These are phyloP conservation scores for Komagataella pastoris DNA, from an alignment of 805 yeast genomes.

Conservation along the genomic window DNA sequence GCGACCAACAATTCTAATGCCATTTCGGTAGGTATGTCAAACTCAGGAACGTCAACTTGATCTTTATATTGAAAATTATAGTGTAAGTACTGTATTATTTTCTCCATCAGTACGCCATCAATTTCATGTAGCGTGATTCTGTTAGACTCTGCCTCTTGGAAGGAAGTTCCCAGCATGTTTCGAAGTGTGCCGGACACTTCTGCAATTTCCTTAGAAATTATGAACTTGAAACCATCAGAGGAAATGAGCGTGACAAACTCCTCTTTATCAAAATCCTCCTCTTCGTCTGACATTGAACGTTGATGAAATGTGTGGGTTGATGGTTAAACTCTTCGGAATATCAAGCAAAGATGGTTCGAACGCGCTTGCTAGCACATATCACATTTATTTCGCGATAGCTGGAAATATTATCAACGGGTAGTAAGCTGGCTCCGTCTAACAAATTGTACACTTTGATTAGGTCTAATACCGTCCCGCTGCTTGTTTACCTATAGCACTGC, in stretches of 20 bases:
- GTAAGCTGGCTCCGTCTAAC: neutral
- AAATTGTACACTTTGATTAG: too few species aligned
- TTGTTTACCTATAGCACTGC: neutral
- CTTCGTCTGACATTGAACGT: slow-evolving; percentile 10
- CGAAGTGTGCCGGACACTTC: slow-evolving; percentile 51
- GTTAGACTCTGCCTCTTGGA: slow-evolving; percentile 46
- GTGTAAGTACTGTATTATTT: slow-evolving; percentile 75
- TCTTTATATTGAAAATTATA: slow-evolving; percentile 60
- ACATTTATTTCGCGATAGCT: neutral
- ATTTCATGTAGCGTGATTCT: slow-evolving; percentile 46
- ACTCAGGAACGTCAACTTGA: slow-evolving; percentile 62
- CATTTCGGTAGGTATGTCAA: slow-evolving; percentile 86
- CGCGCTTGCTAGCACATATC: neutral
- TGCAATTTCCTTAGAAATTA: slow-evolving; percentile 64
- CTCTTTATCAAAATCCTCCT: slow-evolving; percentile 3
- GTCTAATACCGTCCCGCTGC: neutral
- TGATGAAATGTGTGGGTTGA: neutral
- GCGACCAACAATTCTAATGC: slow-evolving; percentile 86
- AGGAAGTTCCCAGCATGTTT: slow-evolving; percentile 41
- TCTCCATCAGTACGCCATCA: slow-evolving; percentile 59
- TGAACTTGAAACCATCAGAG: slow-evolving; percentile 52
- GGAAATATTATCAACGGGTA: neutral
- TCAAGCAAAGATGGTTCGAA: neutral
- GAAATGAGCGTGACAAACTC: slow-evolving; percentile 54
- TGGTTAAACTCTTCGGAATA: neutral